Conservation (phyloP, 495 filamentous ascomycete genomes). For the Barbatosphaeria neglecta region DNA sequence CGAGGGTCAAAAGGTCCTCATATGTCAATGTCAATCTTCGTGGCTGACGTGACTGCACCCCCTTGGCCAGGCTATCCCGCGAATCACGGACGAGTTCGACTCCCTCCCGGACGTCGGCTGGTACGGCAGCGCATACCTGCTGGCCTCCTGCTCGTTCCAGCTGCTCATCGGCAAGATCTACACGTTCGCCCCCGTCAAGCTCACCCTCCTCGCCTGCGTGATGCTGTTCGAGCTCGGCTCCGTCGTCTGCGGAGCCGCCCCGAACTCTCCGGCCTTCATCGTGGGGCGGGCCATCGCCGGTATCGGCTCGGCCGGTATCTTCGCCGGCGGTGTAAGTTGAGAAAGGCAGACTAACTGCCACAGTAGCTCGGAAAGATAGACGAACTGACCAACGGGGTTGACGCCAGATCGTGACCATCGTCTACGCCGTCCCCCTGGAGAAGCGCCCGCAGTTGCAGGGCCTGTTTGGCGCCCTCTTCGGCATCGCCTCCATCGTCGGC, state of each 20-base stretch:
- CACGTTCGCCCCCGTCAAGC: slow-evolving; percentile 32
- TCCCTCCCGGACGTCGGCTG: slow-evolving; percentile 40
- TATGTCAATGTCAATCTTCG: background rate
- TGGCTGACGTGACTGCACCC: background rate
- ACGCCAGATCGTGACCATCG: slow-evolving; percentile 28
- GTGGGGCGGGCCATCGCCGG: slow-evolving; percentile 45
- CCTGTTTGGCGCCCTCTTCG: slow-evolving; percentile 39
- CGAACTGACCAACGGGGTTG: too few species aligned
- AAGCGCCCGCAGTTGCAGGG: slow-evolving; percentile 33
- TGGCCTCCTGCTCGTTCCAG: slow-evolving; percentile 31
- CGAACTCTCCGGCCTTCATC: slow-evolving; percentile 40
- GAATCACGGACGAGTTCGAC: slow-evolving; percentile 37
- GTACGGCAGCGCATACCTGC: slow-evolving; percentile 43
- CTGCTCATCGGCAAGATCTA: slow-evolving; percentile 42
- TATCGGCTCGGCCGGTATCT: slow-evolving; percentile 29
- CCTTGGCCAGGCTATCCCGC: slow-evolving; percentile 26
- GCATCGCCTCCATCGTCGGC: slow-evolving; percentile 56
- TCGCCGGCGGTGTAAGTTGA: slow-evolving; percentile 19
- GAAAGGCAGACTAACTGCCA: too few species aligned
- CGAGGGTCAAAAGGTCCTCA: background rate
- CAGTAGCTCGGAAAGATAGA: too few species aligned
- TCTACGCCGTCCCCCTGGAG: slow-evolving; percentile 31
- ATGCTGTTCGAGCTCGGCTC: slow-evolving; percentile 41
- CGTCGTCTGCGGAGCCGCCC: slow-evolving; percentile 43
- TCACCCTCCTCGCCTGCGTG: slow-evolving; percentile 26